Percentiles rank a stretch among this genome's conserved stretches.
phyloP scores from a whole-genome alignment of 2,329 filamentous ascomycete species.

The Chaetomium olivaceum region DNA sequence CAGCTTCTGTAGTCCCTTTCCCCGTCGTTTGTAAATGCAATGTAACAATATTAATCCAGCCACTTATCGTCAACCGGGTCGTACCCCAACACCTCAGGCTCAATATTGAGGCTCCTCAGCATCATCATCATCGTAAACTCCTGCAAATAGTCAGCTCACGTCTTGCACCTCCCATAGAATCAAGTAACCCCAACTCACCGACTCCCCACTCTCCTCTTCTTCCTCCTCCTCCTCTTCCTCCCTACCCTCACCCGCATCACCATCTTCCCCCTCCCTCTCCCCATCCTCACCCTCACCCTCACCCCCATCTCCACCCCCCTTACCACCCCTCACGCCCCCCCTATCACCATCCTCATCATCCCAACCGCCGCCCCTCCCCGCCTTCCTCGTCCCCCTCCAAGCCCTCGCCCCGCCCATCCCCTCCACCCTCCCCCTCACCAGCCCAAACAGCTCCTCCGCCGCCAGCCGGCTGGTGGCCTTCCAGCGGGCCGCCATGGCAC shows the following conservation, averaged over 20 bases:
- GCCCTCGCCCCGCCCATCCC: constrained; percentile 46
- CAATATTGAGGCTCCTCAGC: constrained; percentile 42
- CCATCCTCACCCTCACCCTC: constrained; percentile 16
- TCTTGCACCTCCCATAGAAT: background rate
- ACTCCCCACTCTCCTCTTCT: constrained; percentile 20
- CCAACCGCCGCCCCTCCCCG: constrained; percentile 23
- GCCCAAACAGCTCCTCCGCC: constrained; percentile 66
- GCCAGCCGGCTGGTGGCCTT: constrained; percentile 58
- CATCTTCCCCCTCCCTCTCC: constrained; percentile 3
- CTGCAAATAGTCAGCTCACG: constrained; percentile 26
- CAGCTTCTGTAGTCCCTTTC: background rate
- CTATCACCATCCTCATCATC: background rate
- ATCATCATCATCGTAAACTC: constrained; percentile 44
- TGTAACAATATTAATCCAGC: constrained; percentile 28
- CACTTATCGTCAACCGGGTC: constrained; percentile 38
- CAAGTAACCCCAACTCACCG: constrained; percentile 13
- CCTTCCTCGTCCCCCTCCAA: constrained; percentile 32
- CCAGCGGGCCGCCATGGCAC: constrained; percentile 61
- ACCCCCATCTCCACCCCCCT: constrained; percentile 4
- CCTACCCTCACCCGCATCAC: constrained; percentile 14
- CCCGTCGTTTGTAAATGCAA: background rate
- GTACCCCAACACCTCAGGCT: constrained; percentile 40
- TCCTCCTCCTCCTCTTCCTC: constrained; percentile 21
- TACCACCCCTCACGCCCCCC: constrained; percentile 5
- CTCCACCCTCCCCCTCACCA: constrained; percentile 55